A percentile compares a stretch with the other conserved stretches of the same genome.
phyloP scores from a whole-genome alignment of 495 filamentous ascomycete species.

The Aspergillus hancockii region DNA sequence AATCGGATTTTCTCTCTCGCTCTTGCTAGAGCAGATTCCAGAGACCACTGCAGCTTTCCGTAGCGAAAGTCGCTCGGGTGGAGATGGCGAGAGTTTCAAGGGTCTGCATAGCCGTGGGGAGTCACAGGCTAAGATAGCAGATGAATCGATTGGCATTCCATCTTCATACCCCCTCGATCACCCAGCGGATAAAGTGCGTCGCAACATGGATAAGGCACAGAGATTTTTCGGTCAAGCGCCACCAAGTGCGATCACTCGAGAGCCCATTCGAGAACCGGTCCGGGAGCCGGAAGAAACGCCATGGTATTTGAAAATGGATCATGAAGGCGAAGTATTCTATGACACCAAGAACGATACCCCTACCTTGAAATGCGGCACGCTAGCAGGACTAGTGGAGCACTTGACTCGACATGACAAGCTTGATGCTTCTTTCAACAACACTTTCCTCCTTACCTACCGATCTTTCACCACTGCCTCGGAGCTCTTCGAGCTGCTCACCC shows the following conservation, averaged over 20 bases:
- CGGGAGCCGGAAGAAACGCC: constrained; percentile 72
- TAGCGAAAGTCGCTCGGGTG: constrained; percentile 41
- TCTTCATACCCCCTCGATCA: constrained; percentile 64
- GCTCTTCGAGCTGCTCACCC: constrained; percentile 88
- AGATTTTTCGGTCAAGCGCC: constrained; percentile 89
- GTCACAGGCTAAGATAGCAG: constrained; percentile 34
- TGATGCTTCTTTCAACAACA: constrained; percentile 95
- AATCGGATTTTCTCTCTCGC: constrained; percentile 81
- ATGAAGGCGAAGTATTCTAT: constrained; percentile 87
- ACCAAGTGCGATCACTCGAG: constrained; percentile 47
- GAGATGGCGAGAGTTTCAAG: constrained; percentile 31
- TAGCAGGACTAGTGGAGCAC: constrained; percentile 91
- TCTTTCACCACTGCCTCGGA: constrained; percentile 91
- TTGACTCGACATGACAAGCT: constrained; percentile 93
- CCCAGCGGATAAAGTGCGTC: constrained; percentile 60
- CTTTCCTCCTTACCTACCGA: constrained; percentile 93
- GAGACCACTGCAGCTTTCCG: constrained; percentile 32
- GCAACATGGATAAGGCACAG: constrained; percentile 78
- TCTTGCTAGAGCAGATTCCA: constrained; percentile 79
- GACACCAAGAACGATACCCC: constrained; percentile 75
- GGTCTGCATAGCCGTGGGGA: constrained; percentile 34
- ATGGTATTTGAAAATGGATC: constrained; percentile 81
- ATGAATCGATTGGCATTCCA: constrained; percentile 57
- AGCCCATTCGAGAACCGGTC: constrained; percentile 46
- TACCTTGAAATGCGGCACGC: constrained; percentile 80